A percentile compares a stretch with the other conserved stretches of the same genome.
Evolutionary conservation across 805 yeast species (phyloP).

Genomic region (Cephaloascus fragrans): DNA sequence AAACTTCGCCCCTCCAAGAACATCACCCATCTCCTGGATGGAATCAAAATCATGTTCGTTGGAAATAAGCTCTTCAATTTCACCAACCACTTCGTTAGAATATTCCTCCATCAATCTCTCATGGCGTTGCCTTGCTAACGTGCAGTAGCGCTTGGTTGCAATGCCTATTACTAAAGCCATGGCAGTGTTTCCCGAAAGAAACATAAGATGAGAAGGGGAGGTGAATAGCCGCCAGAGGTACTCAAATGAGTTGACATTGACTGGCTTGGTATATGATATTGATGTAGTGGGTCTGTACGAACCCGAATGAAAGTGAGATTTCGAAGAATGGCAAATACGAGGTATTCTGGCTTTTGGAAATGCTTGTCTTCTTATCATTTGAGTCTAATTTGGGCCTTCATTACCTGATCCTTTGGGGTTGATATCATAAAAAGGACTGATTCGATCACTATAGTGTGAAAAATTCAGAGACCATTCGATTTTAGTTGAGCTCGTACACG

Average conservation of each 20-base stretch:
- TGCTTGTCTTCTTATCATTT: too few relatives aligned
- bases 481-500: too few relatives aligned
- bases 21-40: not conserved
- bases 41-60: not conserved
- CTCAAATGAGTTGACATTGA: not conserved
- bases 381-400: too few relatives aligned
- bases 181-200: not conserved
- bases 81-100: not conserved
- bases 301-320: not conserved
- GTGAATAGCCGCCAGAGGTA: not conserved
- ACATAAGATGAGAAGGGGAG: not conserved
- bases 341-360: too few relatives aligned
- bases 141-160: not conserved
- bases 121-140: too few relatives aligned
- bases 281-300: not conserved
- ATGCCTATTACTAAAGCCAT: not conserved
- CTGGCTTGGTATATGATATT: not conserved
- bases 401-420: too few relatives aligned
- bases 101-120: too few relatives aligned
- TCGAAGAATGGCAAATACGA: too few relatives aligned
- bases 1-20: not conserved
- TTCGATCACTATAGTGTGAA: too few relatives aligned
- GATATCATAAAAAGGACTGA: too few relatives aligned
- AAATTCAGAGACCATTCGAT: too few relatives aligned
- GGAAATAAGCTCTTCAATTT: not conserved